Conservation (phyloP, 768 basidiomycete genomes). For the Chlorophyllum brunneum region DNA sequence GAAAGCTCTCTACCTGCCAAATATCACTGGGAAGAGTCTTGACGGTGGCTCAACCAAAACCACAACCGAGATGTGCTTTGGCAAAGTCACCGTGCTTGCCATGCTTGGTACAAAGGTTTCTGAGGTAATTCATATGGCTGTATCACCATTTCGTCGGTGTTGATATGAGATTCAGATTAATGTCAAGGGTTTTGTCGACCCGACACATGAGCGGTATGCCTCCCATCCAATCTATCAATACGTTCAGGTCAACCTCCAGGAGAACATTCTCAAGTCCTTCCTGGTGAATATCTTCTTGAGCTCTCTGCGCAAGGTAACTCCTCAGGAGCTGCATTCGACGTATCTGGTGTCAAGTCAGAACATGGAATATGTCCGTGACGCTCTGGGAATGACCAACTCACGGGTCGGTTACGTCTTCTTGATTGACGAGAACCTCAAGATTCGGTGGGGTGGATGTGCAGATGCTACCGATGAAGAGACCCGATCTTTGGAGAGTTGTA, state of each 20-base stretch:
- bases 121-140: conserved; percentile 50
- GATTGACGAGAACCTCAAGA: conserved; percentile 77
- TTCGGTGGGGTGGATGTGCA: conserved; percentile 92
- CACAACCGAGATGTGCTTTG: conserved; percentile 74
- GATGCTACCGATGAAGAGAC: conserved; percentile 77
- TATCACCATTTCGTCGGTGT: not conserved
- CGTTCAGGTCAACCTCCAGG: conserved; percentile 89
- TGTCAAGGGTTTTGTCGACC: conserved; percentile 62
- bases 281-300: conserved; percentile 83
- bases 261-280: conserved; percentile 88
- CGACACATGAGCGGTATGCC: conserved; percentile 48
- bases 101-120: conserved; percentile 87
- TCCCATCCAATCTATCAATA: conserved; percentile 64
- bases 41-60: conserved; percentile 52
- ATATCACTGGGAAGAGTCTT: conserved; percentile 73
- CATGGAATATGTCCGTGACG: conserved; percentile 81
- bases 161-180: conserved; percentile 54
- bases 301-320: conserved; percentile 64
- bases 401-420: conserved; percentile 91
- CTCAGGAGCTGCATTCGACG: conserved; percentile 57
- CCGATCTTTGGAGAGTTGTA: conserved; percentile 62
- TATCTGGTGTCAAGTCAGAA: conserved; percentile 83
- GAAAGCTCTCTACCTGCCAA: conserved; percentile 92
- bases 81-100: conserved; percentile 74
- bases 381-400: conserved; percentile 85